Base-by-base conservation (phyloP, 345 rosid genomes). In the Aquilaria yunnanensis region DNA sequence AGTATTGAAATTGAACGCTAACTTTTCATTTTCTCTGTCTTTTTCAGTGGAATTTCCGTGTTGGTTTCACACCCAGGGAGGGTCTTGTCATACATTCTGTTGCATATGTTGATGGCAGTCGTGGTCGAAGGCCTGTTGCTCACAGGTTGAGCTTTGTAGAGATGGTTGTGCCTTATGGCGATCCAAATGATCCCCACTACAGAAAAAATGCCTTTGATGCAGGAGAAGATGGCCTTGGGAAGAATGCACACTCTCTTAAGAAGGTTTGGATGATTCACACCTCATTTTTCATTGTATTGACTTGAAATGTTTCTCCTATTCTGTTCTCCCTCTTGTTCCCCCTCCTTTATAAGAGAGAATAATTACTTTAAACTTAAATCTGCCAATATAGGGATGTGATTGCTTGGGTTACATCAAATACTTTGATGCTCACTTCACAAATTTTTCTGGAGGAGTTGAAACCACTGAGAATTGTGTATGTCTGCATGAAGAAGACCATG, bases 81-180 rank as follows among this genome's bases (percentile, higher is more conserved):
- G 97, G 97, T 65, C 73, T 91, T 74, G 93, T 91, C 49, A 88
- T 91, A 67, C 81, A 88, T 75, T 88, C 96, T 59, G 89, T 88
- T 74, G 97, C 97, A 54, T 91, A 88, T 72, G 70, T 86, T 64
- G 96, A 91, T 76, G 97, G 96, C 51, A 91, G 85, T 61, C 81
- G 90, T 71, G 97, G 97, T 63, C 77, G 96, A 67, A 83, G 97
- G 66, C 88, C 97, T 64, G 85, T 91, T 62, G 96, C 94, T 59
- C 88, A 86, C 62, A 86, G 97, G 76, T 74, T 88, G 72, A 91
- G 97, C 66, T 88, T 91, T 73, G 97, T 86, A 60, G 97, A 91
- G 82, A 88, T 91, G 94, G 96, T 91, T 65, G 97, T 91, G 67
- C 96, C 97, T 49, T 91, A 91, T 76, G 97, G 97, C 9, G 97